Evolutionary conservation across 106 monocot genomes (phyloP).

Genomic region (Dioscorea dumetorum): DNA sequence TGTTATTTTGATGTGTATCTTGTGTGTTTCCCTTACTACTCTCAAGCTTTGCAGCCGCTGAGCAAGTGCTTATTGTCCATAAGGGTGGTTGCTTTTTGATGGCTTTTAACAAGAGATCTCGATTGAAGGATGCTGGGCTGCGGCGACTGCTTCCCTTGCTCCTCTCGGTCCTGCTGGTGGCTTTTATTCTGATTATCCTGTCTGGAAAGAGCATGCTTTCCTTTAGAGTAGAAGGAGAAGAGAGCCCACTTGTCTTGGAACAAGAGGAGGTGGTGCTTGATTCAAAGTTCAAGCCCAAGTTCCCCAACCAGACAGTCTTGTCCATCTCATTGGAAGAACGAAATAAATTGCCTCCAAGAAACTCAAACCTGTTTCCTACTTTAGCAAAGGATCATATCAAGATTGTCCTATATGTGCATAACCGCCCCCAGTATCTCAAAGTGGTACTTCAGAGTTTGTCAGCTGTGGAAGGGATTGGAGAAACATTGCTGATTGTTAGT

Average conservation of each 20-base stretch:
- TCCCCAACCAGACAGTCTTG: constrained; percentile 54
- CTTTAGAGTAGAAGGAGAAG: neutral
- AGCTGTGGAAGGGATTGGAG: constrained; percentile 67
- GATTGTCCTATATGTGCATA: constrained; percentile 88
- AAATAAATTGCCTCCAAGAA: constrained; percentile 62
- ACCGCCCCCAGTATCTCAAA: constrained; percentile 84
- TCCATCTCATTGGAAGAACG: constrained; percentile 47
- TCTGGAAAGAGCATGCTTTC: neutral
- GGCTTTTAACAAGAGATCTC: constrained; percentile 36
- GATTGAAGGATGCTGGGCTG: constrained; percentile 21
- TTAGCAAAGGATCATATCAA: constrained; percentile 62
- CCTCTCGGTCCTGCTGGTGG: constrained; percentile 8
- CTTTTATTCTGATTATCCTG: constrained; percentile 8
- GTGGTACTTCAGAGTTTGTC: constrained; percentile 67
- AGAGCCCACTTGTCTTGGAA: neutral
- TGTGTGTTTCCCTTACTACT: too few relatives aligned
- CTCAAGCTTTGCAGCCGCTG: too few relatives aligned
- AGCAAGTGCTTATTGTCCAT: too few relatives aligned
- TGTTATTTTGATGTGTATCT: too few relatives aligned
- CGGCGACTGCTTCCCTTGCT: constrained; percentile 21
- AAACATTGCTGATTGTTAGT: constrained; percentile 88
- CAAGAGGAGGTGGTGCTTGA: constrained; percentile 11
- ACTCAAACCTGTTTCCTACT: constrained; percentile 54
- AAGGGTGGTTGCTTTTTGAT: constrained; percentile 3
- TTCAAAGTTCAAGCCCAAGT: constrained; percentile 27